Evolutionary conservation across 1,284 basidiomycete genomes (phyloP), one percentile per base, ranked within the genome.

Genomic region (Porphyrellus sp.): DNA sequence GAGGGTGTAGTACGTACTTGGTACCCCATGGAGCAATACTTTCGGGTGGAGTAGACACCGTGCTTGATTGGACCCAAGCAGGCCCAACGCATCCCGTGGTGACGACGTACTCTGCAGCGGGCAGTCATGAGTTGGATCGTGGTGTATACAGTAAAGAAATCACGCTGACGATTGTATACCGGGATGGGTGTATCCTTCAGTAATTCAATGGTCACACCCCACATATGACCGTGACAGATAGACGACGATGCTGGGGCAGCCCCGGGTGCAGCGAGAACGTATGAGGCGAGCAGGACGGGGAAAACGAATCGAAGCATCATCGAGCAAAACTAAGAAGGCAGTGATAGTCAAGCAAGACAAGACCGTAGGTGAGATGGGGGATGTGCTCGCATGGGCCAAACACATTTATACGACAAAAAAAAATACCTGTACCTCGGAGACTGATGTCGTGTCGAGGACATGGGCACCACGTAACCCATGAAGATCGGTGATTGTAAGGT

Each of bases 61-160:
- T 49, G 46, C 60, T 62, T 2, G 60, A 60, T 39, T 52, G 30
- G 25, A 56, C 60, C 58, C 57, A 54, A 31, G 55, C 55, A 3
- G 55, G 51, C 4, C 57, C 54, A 7, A 15, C 16, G 23, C 61
- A 64, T 3, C 18, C 6, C 6, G 49, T 47, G 2, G 40, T 53
- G 5, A 13, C 21, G 16, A 58, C 48, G 21, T 54, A 58, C 48
- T 56, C 61, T 64, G 24, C 27, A 20, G 15, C 5, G 12, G 25
- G 5, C 6, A 11, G 38, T 54, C 33, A n/a, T n/a, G n/a, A 59
- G 27, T 24, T n/a, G 2, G 25, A 38, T 16, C 20, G 2, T 4
- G 4, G 18, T 3, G 3, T 24, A 1, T 11, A 9, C 7, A n/a
- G 2, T 4, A 7, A 47, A 39, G 7, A 34, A 30, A 50, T n/a